These are phyloP conservation scores for Discostella stelligeroides DNA, from an alignment of 108 stramenopile species.

Conservation along the genomic window DNA sequence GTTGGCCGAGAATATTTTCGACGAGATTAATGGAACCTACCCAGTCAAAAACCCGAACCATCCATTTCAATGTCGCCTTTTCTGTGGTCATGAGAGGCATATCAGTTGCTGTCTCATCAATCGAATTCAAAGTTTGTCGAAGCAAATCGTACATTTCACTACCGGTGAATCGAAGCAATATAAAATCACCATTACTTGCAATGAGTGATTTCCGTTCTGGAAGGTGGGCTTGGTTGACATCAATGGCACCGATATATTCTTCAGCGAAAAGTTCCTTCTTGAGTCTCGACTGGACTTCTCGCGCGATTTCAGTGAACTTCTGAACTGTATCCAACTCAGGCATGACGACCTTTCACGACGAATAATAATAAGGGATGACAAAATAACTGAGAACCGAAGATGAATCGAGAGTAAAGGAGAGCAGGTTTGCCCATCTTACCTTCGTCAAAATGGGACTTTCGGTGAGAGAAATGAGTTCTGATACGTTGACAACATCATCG, in stretches of 20 bases:
- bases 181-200: constrained; percentile 63
- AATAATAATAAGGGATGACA: not conserved
- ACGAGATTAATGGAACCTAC: constrained; percentile 53
- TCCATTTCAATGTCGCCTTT: constrained; percentile 78
- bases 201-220: constrained; percentile 66
- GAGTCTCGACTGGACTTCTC: constrained; percentile 53
- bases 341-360: constrained; percentile 52
- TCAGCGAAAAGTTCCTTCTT: constrained; percentile 52
- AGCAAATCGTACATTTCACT: constrained; percentile 58
- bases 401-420: constrained; percentile 5
- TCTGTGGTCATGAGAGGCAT: constrained; percentile 67
- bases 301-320: constrained; percentile 45
- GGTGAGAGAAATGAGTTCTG: constrained; percentile 19
- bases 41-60: constrained; percentile 64
- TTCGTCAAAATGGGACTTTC: constrained; percentile 31
- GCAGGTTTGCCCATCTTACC: constrained; percentile 15
- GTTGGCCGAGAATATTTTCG: constrained; percentile 22
- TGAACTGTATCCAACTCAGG: constrained; percentile 56
- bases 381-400: not conserved
- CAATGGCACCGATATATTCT: constrained; percentile 49
- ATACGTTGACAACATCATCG: constrained; percentile 29
- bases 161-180: constrained; percentile 68
- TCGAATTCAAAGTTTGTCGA: constrained; percentile 37
- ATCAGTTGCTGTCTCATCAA: constrained; percentile 47
- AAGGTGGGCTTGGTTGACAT: constrained; percentile 62